phyloP scores from a whole-genome alignment of 1,139 yeast species.

The Entelexis sorbosivorans region DNA sequence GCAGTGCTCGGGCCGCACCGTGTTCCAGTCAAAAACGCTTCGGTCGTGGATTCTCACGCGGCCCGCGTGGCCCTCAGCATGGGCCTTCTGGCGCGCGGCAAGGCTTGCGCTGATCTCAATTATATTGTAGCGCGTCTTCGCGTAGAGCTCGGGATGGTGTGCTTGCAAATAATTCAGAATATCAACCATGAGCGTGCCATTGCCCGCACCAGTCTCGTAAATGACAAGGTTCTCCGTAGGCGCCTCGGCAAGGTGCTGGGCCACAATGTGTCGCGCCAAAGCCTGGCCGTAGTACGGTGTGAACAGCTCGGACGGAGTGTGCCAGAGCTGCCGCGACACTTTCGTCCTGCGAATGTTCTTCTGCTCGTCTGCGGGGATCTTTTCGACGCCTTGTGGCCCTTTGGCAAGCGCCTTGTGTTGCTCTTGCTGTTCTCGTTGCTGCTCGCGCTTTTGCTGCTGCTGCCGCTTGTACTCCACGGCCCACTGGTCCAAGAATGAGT shows the following conservation, averaged over 20 bases:
- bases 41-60: constrained; percentile 59
- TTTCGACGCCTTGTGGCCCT: background rate
- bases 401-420: constrained; percentile 2
- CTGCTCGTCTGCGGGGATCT: constrained; percentile 13
- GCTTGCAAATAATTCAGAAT: constrained; percentile 55
- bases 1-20: constrained; percentile 56
- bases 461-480: constrained; percentile 41
- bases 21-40: constrained; percentile 58
- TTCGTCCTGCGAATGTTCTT: constrained; percentile 25
- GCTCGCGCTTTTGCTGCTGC: background rate
- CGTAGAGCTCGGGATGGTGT: constrained; percentile 61
- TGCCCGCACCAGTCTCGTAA: constrained; percentile 87
- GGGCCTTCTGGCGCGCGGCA: constrained; percentile 47
- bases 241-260: constrained; percentile 45
- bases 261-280: constrained; percentile 58
- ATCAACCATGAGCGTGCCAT: constrained; percentile 75
- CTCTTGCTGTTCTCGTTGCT: constrained; percentile 21
- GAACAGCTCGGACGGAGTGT: constrained; percentile 79
- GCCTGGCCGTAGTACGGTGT: constrained; percentile 76
- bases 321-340: constrained; percentile 60
- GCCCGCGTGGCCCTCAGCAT: constrained; percentile 33
- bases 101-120: constrained; percentile 65
- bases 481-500: constrained; percentile 64
- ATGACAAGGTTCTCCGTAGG: constrained; percentile 59
- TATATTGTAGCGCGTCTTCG: constrained; percentile 55